Conservation (phyloP, 2,329 filamentous ascomycete species). For the Pseudogymnoascus destructans region DNA sequence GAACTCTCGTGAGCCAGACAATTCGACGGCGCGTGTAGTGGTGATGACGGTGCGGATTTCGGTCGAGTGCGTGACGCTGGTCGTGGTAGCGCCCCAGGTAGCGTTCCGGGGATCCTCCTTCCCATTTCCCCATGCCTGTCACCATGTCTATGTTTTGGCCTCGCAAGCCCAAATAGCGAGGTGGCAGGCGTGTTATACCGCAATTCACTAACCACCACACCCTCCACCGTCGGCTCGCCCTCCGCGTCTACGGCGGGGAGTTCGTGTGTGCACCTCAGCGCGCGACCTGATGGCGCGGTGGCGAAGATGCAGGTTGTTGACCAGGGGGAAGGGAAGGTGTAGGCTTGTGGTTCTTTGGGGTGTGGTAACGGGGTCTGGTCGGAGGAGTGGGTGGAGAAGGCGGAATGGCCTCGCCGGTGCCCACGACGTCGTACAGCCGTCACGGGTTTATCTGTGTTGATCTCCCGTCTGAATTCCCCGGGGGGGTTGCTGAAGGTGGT, state of each 20-base stretch:
- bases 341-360: slow-evolving; percentile 36
- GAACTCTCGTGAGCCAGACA: background rate
- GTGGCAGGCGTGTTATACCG: slow-evolving; percentile 55
- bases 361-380: slow-evolving; percentile 9
- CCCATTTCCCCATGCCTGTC: background rate
- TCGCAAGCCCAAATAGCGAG: slow-evolving; percentile 28
- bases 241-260: slow-evolving; percentile 28
- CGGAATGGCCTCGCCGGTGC: background rate
- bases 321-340: slow-evolving; percentile 78
- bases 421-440: background rate
- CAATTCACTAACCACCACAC: slow-evolving; percentile 56
- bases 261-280: slow-evolving; percentile 61
- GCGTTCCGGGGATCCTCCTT: background rate
- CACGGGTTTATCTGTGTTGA: background rate
- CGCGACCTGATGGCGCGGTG: slow-evolving; percentile 63
- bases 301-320: slow-evolving; percentile 75
- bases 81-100: background rate
- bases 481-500: slow-evolving; percentile 16
- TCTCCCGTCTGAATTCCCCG: background rate
- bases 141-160: slow-evolving; percentile 18
- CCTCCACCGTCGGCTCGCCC: background rate
- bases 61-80: background rate
- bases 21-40: background rate
- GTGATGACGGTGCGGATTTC: background rate
- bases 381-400: slow-evolving; percentile 2